Evolutionary conservation across 306 rosid species (phyloP).

Genomic region (Begonia loranthoides): DNA sequence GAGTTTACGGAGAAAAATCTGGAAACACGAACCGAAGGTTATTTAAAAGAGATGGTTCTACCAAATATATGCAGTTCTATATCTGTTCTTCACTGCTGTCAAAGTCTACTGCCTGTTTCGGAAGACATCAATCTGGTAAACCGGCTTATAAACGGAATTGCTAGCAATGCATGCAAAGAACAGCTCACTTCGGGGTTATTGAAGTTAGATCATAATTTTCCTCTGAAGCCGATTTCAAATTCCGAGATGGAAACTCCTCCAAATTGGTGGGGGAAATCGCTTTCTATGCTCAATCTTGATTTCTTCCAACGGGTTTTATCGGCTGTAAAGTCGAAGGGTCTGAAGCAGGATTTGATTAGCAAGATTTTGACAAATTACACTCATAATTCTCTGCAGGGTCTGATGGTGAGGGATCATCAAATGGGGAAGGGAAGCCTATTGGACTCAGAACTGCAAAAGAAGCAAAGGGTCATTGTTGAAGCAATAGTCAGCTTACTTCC

Average conservation of each 20-base stretch:
- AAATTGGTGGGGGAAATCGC: conserved; percentile 97
- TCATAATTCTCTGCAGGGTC: conserved; percentile 73
- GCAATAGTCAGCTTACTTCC: conserved; percentile 70
- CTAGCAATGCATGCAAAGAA: conserved; percentile 84
- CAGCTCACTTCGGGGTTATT: conserved; percentile 77
- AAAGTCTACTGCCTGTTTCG: conserved; percentile 55
- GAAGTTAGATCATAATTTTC: conserved; percentile 72
- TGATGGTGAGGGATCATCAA: conserved; percentile 43
- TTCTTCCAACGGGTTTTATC: conserved; percentile 71
- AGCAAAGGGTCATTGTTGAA: conserved; percentile 79
- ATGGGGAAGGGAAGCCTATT: conserved; percentile 40
- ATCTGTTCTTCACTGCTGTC: conserved; percentile 81
- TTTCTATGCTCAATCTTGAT: conserved; percentile 52
- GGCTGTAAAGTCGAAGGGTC: conserved; percentile 77
- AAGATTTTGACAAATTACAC: conserved; percentile 79
- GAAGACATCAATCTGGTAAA: conserved; percentile 66
- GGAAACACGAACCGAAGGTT: conserved; percentile 51
- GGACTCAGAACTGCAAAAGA: conserved; percentile 66
- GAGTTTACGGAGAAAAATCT: conserved; percentile 67
- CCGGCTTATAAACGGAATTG: conserved; percentile 72
- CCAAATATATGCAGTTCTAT: conserved; percentile 58
- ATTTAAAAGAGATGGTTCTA: conserved; percentile 53
- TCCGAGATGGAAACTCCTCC: conserved; percentile 70
- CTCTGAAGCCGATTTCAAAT: conserved; percentile 30
- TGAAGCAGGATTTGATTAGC: conserved; percentile 85